Base-by-base conservation (phyloP, 2,329 filamentous ascomycete genomes). In the Beauveria varroae region DNA sequence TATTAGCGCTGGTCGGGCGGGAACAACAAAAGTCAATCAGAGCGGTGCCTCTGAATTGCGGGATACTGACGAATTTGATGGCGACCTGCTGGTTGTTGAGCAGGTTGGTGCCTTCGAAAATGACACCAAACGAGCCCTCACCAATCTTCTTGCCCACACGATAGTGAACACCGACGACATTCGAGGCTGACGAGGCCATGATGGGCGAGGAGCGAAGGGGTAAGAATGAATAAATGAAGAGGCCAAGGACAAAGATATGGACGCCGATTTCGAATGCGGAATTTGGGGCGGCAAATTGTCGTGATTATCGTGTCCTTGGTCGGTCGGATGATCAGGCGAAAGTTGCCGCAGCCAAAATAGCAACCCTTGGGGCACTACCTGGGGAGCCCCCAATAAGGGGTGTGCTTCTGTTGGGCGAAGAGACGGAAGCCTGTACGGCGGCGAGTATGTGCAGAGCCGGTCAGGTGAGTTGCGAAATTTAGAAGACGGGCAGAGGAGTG, bases 121-220 rank as follows among this genome's bases (percentile, higher is more conserved):
- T 97, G 69, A 98, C 95, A 81, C 93, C 93, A 72, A 98, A 98
- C 44, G 92, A 96, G 67, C 93, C 93, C 85, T 98, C 95, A 75
- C 95, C 95, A 69, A 99, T 98, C 82, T 99, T 99, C 86, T 98
- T 98, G 70, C 95, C 95, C 67, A 99, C 95, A 67, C 95, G 86
- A 78, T 99, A 99, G 80, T 99, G 95, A 68, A 99, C 95, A 74
- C 95, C 95, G 71, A 98, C 95, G 68, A 99, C 95, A 78, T 98
- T 98, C 64, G 92, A 96, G 65, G 91, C 95, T 63, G 89, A 91
- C 66, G 90, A 93, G 63, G 91, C 86, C 91, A 95, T 95, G 73
- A 71, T 73, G 73, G 68, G 64, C 64, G 63, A 37, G 9, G 26
- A 50, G 28, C 57, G 57, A 43, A n/a, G 16, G n/a, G 3, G 18